Conservation (phyloP, 495 filamentous ascomycete species). For the Penicillium cosmopolitanum region DNA sequence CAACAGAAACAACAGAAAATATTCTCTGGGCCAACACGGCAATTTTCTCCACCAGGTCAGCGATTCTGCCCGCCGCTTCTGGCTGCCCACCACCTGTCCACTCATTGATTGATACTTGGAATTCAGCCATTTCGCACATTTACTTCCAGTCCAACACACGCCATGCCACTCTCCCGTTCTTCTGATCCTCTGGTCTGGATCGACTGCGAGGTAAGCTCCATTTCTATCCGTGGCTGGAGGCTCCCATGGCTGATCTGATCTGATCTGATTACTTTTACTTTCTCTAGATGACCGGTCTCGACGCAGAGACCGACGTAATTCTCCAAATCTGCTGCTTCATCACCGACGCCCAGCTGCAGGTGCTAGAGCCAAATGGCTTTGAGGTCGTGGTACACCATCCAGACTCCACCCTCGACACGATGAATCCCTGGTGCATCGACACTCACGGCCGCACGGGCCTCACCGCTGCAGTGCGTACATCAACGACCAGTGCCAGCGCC, state of each 20-base stretch:
- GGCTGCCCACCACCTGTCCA: no score
- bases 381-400: constrained; percentile 79
- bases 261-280: no score
- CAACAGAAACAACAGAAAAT: background rate
- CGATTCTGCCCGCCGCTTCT: constrained; percentile 14
- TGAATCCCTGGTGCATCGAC: constrained; percentile 73
- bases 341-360: constrained; percentile 74
- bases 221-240: background rate
- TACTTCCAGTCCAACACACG: constrained; percentile 8
- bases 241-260: background rate
- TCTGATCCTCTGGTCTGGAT: constrained; percentile 79
- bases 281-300: constrained; percentile 88
- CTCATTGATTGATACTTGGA: background rate
- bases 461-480: constrained; percentile 73
- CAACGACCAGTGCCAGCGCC: constrained; percentile 68
- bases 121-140: background rate
- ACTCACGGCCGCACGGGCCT: constrained; percentile 75
- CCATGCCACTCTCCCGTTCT: constrained; percentile 53
- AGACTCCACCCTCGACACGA: constrained; percentile 68
- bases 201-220: constrained; percentile 74
- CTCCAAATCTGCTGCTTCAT: constrained; percentile 94
- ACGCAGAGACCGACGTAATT: constrained; percentile 77
- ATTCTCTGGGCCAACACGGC: constrained; percentile 16
- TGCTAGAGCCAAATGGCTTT: constrained; percentile 78
- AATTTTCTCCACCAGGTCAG: constrained; percentile 33